Base-by-base conservation (phyloP, 1,284 basidiomycete species). In the Cutaneotrichosporon daszewskae region DNA sequence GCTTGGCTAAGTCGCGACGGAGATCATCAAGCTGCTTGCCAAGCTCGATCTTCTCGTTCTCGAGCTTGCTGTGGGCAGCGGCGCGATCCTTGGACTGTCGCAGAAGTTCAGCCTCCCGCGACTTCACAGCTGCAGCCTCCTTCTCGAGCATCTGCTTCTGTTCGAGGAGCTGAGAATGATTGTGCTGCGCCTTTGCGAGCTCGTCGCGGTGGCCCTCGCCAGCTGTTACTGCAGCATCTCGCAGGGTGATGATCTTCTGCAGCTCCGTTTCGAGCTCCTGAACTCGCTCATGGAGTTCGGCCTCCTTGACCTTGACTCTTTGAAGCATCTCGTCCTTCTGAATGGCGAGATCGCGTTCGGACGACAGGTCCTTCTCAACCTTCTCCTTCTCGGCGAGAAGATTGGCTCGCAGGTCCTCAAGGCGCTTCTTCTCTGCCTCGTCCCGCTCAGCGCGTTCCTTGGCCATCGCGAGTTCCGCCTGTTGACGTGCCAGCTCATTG, bases 241-340 rank as follows among this genome's bases (percentile, higher is more conserved):
- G 78, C 60, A 95, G 87, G 9, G 81, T 82, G 58, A 92, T 89
- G 16, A 95, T 75, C 5, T 81, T 77, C 44, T 91, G 87, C 35
- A 96, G 76, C 58, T 97, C 90, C 3, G 76, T 74, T 57, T 94
- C 87, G 18, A 95, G 72, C 2, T 84, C 81, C 1, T 76, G 74
- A 11, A 92, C 77, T 57, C 94, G 89, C 45, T 96, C 89, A 57
- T 88, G 83, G 2, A 97, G 76, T 50, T 89, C 83, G 17, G 77
- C 75, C 64, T 95, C 90, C 25, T 83, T 80, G 56, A 82, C 82
- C 74, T 92, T 92, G 64, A 83, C 85, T 25, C 90, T 77, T 44
- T 87, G 83, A 1, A 97, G 76, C n/a, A 89, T 75, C 11, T 79
- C 72, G 53, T 95, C 88, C 68, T 94, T 92, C 68, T 96, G 89